Evolutionary conservation across 2,329 filamentous ascomycete genomes (phyloP).

Genomic region (Calonectria pseudoturangicola): DNA sequence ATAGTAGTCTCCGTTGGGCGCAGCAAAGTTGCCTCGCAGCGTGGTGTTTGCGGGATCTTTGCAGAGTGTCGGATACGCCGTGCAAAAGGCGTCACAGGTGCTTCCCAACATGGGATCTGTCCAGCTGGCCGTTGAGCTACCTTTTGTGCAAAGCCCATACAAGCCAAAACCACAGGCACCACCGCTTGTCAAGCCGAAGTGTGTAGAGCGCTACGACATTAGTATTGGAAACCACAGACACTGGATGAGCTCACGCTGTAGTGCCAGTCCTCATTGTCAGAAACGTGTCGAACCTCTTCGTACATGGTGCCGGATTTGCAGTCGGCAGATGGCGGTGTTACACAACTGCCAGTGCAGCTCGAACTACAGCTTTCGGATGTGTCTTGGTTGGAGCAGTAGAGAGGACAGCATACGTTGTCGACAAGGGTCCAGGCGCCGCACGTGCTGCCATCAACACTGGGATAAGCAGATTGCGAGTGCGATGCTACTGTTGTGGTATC

Average conservation of each 20-base stretch:
- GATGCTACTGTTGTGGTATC: conserved; percentile 12
- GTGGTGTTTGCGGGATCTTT: conserved; percentile 24
- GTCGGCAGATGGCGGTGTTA: conserved; percentile 30
- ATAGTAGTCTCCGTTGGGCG: conserved; percentile 33
- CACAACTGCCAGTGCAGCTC: conserved; percentile 29
- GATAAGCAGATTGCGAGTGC: conserved; percentile 32
- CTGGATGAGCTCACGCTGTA: conserved; percentile 22
- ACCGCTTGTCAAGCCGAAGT: conserved; percentile 33
- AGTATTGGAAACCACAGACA: not conserved
- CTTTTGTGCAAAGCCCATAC: conserved; percentile 35
- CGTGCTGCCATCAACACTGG: conserved; percentile 26
- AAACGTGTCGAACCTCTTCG: conserved; percentile 25
- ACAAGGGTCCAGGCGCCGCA: conserved; percentile 32
- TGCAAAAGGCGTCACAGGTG: conserved; percentile 33
- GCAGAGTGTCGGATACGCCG: conserved; percentile 24
- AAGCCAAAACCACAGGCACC: conserved; percentile 30
- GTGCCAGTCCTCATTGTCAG: conserved; percentile 25
- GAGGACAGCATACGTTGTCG: conserved; percentile 32
- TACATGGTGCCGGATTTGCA: conserved; percentile 32
- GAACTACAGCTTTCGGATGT: conserved; percentile 35
- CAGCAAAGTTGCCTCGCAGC: conserved; percentile 32
- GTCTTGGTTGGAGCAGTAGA: conserved; percentile 26
- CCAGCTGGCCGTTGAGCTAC: conserved; percentile 27
- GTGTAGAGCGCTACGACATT: conserved; percentile 22
- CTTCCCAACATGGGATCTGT: conserved; percentile 32